Percentiles rank a stretch among this genome's conserved stretches.
phyloP scores from a whole-genome alignment of 106 monocot genomes.

The Acorus gramineus region DNA sequence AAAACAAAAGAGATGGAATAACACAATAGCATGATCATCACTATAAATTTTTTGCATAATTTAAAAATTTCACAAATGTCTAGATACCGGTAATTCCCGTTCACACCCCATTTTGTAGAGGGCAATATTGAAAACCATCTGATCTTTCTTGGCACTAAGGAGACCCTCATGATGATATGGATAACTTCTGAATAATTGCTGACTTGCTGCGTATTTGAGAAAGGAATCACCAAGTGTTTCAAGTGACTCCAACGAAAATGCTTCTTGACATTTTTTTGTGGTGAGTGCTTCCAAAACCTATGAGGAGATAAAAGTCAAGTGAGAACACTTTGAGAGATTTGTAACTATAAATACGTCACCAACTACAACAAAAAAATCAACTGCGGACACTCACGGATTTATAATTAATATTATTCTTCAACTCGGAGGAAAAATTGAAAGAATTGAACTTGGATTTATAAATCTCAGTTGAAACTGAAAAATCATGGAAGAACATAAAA shows the following conservation, averaged over 20 bases:
- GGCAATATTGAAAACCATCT: constrained; percentile 35
- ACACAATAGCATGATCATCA: too few species aligned
- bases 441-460: too few species aligned
- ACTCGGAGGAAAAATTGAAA: too few species aligned
- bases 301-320: neutral
- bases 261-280: constrained; percentile 49
- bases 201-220: constrained; percentile 48
- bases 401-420: too few species aligned
- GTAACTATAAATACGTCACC: too few species aligned
- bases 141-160: constrained; percentile 27
- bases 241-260: constrained; percentile 50
- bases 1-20: too few species aligned
- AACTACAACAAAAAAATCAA: too few species aligned
- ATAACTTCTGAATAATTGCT: constrained; percentile 35
- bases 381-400: too few species aligned
- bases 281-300: constrained; percentile 66
- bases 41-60: neutral
- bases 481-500: too few species aligned
- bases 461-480: too few species aligned
- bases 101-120: constrained; percentile 31
- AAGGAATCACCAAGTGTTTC: constrained; percentile 72
- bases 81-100: constrained; percentile 26
- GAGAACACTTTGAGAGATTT: too few species aligned
- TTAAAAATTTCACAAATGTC: neutral
- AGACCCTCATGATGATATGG: constrained; percentile 50